Conservation (phyloP, 73 alveolate genomes). For the Paramecium sonneborni region DNA sequence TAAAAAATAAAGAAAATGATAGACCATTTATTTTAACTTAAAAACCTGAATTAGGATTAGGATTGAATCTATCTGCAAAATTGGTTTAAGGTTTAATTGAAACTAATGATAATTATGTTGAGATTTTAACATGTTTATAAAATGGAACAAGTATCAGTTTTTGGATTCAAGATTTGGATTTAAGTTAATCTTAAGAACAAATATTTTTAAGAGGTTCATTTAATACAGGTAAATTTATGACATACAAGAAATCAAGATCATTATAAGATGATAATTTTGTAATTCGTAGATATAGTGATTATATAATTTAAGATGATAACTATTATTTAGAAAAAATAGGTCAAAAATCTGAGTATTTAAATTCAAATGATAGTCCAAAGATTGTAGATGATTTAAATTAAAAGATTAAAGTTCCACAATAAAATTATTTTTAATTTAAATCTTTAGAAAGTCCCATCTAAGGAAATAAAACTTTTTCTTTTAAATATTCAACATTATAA, state of each 20-base stretch:
- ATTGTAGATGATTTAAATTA: not conserved
- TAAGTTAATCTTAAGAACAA: not conserved
- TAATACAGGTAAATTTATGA: not conserved
- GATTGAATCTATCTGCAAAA: not conserved
- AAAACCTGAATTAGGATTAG: not conserved
- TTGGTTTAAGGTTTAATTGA: not conserved
- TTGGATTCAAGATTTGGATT: constrained; percentile 12
- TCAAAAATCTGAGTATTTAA: not conserved
- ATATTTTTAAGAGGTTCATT: not conserved
- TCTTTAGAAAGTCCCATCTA: not conserved
- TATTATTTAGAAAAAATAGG: not conserved
- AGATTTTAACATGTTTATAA: not conserved
- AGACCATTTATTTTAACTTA: not conserved
- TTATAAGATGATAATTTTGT: not conserved
- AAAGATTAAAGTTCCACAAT: not conserved
- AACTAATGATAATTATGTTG: not conserved
- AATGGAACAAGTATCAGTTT: not conserved
- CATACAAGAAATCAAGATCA: not conserved
- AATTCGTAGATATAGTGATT: not conserved
- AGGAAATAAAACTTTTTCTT: not conserved
- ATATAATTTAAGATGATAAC: not conserved
- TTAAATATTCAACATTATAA: not conserved
- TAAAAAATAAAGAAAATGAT: not conserved
- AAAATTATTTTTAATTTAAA: not conserved
- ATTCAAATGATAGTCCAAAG: not conserved